A percentile compares a stretch with the other conserved stretches of the same genome.
These are phyloP conservation scores for Stromatinia cepivora DNA, from an alignment of 2,329 filamentous ascomycete species.

Conservation along the genomic window DNA sequence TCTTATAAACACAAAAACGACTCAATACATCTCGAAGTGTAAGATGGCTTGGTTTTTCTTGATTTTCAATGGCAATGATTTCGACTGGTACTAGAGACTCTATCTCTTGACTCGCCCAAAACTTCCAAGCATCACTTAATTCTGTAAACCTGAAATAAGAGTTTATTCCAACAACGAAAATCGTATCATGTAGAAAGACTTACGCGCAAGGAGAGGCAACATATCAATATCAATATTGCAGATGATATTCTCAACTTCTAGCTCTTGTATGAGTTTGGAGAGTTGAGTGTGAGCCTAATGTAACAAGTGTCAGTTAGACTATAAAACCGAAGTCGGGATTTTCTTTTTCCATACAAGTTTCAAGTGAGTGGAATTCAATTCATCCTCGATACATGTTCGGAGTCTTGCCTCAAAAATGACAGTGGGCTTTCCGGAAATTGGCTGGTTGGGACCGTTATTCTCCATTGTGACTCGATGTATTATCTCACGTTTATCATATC, in stretches of 20 bases:
- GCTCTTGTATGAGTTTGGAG: not conserved
- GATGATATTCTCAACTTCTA: conserved; percentile 9
- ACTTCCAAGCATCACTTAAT: not conserved
- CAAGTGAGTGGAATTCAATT: not conserved
- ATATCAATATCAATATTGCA: not conserved
- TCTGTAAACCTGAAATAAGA: not conserved
- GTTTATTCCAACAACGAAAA: not conserved
- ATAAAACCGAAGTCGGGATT: not conserved
- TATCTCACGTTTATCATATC: not conserved
- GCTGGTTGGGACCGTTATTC: not conserved
- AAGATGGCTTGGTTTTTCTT: not conserved
- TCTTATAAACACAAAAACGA: conserved; percentile 11
- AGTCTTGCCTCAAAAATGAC: conserved; percentile 8
- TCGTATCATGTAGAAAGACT: not conserved
- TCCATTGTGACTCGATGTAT: not conserved
- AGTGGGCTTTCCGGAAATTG: not conserved
- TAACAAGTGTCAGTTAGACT: not conserved
- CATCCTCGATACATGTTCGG: not conserved
- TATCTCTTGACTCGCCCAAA: not conserved
- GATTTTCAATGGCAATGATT: not conserved
- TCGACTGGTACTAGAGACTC: conserved; percentile 12
- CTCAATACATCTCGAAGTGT: not conserved
- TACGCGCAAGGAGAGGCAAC: conserved; percentile 11
- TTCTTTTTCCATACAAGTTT: not conserved
- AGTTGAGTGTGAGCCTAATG: not conserved